Base-by-base conservation (phyloP, 2,329 filamentous ascomycete species). In the Colletotrichum sp. region DNA sequence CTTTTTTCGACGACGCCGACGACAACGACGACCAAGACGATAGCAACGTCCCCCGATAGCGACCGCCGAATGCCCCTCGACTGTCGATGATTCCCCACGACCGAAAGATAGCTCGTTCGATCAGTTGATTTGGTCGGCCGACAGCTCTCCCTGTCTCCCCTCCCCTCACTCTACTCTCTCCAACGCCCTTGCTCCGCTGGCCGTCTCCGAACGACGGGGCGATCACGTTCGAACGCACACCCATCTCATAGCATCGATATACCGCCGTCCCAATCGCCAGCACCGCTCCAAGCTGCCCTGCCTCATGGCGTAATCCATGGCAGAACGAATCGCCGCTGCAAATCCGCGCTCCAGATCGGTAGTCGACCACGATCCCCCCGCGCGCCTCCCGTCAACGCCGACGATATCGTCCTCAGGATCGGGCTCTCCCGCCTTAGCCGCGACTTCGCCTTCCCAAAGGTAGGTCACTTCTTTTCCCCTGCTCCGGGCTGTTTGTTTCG, bases 221-320 rank as follows among this genome's bases (percentile, higher is more conserved):
- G 36, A 24, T 26, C 38, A 67, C 65, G 43, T 24, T 62, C 56
- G 16, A 48, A 52, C 34, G 16, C 18, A 61, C 10, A 67, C 32
- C 36, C 55, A 36, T 36, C 61, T 65, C 68, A 66, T 28, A 66
- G 56, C 38, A 72, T 72, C 61, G 48, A 71, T 28, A 74, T 26
- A 76, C 36, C 64, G 32, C 26, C 26, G 56, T 65, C 34, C 70
- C 58, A 69, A 67, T 56, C 66, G 52, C 38, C 52, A 76, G 71
- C 66, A 70, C 66, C 30, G 62, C 74, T 32, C 61, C 21, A 38
- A 75, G 70, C 66, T 62, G 70, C 36, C 85, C 84, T 86, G 89
- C 87, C 89, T 87, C 84, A 92, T 92, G 90, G 90, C 90, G 90
- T 92, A 91, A 90, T 90, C 88, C 89, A 92, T 92, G 91, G 90